Percentiles rank a stretch among this genome's conserved stretches.
These are phyloP conservation scores for Fulvia fulva DNA, from an alignment of 2,329 filamentous ascomycete genomes.

Conservation along the genomic window DNA sequence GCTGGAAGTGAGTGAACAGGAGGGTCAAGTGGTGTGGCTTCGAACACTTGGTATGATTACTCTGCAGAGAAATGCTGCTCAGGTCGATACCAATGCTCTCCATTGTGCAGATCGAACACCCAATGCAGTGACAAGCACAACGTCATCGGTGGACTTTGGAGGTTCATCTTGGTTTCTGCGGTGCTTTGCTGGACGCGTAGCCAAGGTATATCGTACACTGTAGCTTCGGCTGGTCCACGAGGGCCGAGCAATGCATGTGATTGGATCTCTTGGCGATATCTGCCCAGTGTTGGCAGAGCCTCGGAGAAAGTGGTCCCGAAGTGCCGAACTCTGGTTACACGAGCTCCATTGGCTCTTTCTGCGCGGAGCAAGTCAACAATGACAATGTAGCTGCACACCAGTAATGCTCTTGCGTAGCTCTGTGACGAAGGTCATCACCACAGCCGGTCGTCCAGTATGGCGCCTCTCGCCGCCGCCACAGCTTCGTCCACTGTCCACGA, in stretches of 20 bases:
- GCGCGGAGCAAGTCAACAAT: background rate
- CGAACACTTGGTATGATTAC: no score
- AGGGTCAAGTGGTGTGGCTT: no score
- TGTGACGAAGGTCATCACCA: background rate
- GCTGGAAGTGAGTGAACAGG: background rate
- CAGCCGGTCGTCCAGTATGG: background rate
- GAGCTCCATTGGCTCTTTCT: background rate
- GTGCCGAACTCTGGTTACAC: background rate
- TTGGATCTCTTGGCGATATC: background rate
- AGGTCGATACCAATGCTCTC: no score
- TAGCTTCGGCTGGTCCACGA: background rate
- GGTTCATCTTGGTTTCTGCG: background rate
- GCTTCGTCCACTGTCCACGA: background rate
- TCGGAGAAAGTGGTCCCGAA: background rate
- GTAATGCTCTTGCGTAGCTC: background rate
- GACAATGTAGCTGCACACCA: background rate
- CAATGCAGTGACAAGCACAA: background rate
- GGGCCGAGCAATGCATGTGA: background rate
- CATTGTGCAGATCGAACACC: background rate
- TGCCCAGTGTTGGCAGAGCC: background rate
- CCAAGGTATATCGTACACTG: background rate
- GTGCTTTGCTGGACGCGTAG: background rate
- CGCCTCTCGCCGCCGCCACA: background rate
- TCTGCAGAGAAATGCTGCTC: no score
- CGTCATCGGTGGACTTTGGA: background rate